These are phyloP conservation scores for Mitragyna speciosa DNA, from an alignment of 257 asterid genomes.

Conservation along the genomic window DNA sequence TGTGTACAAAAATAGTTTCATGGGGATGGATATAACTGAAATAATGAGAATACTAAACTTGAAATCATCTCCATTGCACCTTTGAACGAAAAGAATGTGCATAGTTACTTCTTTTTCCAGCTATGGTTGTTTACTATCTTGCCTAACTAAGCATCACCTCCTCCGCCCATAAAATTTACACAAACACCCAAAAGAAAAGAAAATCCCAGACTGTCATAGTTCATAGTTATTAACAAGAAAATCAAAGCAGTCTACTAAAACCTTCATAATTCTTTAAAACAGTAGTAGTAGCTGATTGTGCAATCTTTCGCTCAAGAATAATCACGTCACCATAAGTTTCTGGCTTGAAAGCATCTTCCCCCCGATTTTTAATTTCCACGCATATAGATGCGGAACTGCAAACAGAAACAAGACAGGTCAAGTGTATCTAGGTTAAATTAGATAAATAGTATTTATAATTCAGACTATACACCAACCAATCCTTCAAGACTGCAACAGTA, in stretches of 20 bases:
- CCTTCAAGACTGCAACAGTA: neutral
- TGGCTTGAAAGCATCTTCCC: conserved; percentile 88
- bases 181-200: neutral
- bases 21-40: too few relatives aligned
- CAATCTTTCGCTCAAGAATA: conserved; percentile 71
- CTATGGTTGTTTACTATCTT: too few relatives aligned
- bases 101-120: neutral
- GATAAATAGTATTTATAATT: neutral
- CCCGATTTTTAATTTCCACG: conserved; percentile 83
- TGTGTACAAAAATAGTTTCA: neutral
- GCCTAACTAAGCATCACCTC: neutral
- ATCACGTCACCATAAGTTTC: conserved; percentile 71
- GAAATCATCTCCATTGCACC: neutral
- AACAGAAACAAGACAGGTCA: conserved; percentile 12
- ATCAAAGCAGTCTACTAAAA: conserved; percentile 23
- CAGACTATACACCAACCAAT: neutral
- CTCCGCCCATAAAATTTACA: neutral
- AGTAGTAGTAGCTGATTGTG: conserved; percentile 59
- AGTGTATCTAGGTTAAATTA: neutral
- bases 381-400: conserved; percentile 82
- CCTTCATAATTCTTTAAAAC: conserved; percentile 77
- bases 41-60: neutral
- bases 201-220: neutral
- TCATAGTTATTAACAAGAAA: neutral
- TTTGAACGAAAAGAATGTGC: neutral